These are phyloP conservation scores for Chionographis japonica DNA, from an alignment of 106 monocot species.

Conservation along the genomic window DNA sequence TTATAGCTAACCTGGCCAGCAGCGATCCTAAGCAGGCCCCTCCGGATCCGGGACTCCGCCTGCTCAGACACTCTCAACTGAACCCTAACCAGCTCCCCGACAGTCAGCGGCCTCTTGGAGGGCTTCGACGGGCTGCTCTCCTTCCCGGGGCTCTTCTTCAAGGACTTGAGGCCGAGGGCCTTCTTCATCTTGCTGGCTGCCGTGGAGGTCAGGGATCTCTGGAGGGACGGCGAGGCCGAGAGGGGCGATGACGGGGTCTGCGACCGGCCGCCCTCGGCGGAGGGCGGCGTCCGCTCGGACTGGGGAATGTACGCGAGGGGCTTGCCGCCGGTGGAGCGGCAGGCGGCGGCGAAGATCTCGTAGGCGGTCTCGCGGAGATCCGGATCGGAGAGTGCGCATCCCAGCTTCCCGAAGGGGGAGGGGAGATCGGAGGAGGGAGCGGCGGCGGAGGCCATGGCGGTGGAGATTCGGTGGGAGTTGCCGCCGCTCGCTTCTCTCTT, in stretches of 20 bases:
- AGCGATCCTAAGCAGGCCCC: slow-evolving; percentile 68
- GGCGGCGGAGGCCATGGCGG: background rate
- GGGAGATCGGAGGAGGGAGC: slow-evolving; percentile 17
- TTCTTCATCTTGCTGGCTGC: slow-evolving; percentile 94
- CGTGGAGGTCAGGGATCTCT: slow-evolving; percentile 72
- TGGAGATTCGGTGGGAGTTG: slow-evolving; percentile 3
- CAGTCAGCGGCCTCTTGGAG: slow-evolving; percentile 41
- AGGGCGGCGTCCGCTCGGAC: slow-evolving; percentile 12
- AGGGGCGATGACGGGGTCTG: slow-evolving; percentile 22
- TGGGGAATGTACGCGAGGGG: slow-evolving; percentile 60
- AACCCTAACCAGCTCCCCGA: slow-evolving; percentile 71
- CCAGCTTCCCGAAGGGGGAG: slow-evolving; percentile 48
- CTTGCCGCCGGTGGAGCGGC: slow-evolving; percentile 51
- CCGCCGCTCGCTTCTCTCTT: background rate
- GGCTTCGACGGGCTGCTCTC: slow-evolving; percentile 21
- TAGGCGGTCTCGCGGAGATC: slow-evolving; percentile 66
- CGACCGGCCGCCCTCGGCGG: slow-evolving; percentile 6
- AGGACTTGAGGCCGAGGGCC: slow-evolving; percentile 77
- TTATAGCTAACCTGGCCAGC: slow-evolving; percentile 52
- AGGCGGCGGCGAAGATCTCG: slow-evolving; percentile 65
- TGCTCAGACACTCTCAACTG: slow-evolving; percentile 81
- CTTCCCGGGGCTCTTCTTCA: slow-evolving; percentile 30
- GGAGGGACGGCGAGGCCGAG: slow-evolving; percentile 37
- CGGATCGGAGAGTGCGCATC: slow-evolving; percentile 21
- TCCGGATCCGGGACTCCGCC: slow-evolving; percentile 72